phyloP scores from a whole-genome alignment of 2,329 filamentous ascomycete species.

The Colletotrichum sp. region DNA sequence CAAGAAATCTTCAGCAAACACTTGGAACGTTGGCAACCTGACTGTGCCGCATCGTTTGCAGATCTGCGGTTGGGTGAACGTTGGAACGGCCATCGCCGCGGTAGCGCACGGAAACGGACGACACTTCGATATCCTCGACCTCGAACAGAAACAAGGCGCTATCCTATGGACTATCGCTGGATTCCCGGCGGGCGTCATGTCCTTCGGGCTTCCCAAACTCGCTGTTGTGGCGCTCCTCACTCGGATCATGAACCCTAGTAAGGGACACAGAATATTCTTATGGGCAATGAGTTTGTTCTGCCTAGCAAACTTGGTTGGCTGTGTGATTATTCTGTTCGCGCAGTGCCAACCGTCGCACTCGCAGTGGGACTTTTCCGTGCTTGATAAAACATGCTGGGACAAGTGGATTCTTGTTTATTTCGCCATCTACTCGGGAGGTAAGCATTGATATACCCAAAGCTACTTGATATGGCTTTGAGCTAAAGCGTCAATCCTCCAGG shows the following conservation, averaged over 20 bases:
- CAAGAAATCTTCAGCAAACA: not conserved
- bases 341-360: conserved; percentile 44
- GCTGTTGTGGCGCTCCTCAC: conserved; percentile 43
- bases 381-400: conserved; percentile 36
- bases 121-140: conserved; percentile 36
- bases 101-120: conserved; percentile 43
- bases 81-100: conserved; percentile 36
- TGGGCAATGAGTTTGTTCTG: conserved; percentile 38
- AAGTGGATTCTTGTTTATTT: conserved; percentile 40
- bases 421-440: conserved; percentile 44
- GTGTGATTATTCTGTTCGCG: conserved; percentile 44
- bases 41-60: conserved; percentile 14
- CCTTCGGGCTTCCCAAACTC: conserved; percentile 46
- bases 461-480: not conserved
- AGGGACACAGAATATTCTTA: conserved; percentile 35
- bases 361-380: conserved; percentile 41
- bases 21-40: not conserved
- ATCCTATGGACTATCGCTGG: conserved; percentile 40
- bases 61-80: conserved; percentile 36
- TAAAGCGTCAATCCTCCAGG: conserved; percentile 18
- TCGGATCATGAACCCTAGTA: conserved; percentile 40
- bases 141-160: conserved; percentile 31
- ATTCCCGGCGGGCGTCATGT: conserved; percentile 41
- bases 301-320: conserved; percentile 34
- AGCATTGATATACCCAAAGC: not conserved